Percentiles rank a stretch among this genome's conserved stretches.
These are phyloP conservation scores for Apiotrichum gracile DNA, from an alignment of 1,284 basidiomycete species.

Conservation along the genomic window DNA sequence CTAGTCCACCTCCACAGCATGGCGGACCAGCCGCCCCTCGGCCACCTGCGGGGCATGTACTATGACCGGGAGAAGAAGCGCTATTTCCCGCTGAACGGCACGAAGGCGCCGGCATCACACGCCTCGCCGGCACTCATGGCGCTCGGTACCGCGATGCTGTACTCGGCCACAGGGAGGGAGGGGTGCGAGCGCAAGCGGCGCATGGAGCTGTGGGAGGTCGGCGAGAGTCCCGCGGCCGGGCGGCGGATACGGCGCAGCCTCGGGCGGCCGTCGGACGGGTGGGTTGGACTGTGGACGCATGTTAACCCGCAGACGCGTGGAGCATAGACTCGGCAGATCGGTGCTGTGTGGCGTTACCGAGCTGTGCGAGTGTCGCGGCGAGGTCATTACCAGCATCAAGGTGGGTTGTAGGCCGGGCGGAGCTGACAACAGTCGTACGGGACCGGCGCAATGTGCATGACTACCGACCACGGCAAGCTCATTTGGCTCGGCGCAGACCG, in stretches of 20 bases:
- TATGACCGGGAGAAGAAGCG: constrained; percentile 32
- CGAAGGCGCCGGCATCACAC: neutral
- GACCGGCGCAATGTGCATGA: constrained; percentile 9
- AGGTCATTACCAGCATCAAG: constrained; percentile 27
- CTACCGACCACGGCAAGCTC: constrained; percentile 38
- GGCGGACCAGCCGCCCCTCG: constrained; percentile 22
- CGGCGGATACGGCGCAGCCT: neutral
- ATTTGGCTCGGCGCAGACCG: constrained; percentile 17
- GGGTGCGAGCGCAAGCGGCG: neutral
- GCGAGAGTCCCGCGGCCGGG: neutral
- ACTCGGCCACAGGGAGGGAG: no score
- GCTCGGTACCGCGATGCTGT: neutral
- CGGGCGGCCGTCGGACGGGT: neutral
- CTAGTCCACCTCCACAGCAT: no score
- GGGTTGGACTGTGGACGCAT: no score
- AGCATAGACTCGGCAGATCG: neutral
- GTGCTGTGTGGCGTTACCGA: neutral
- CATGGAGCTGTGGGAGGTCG: neutral
- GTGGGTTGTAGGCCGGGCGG: constrained; percentile 12
- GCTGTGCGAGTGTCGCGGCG: constrained; percentile 25
- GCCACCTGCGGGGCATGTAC: constrained; percentile 36
- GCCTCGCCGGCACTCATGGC: neutral
- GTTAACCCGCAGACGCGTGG: no score
- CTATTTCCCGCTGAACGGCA: constrained; percentile 30
- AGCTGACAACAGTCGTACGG: neutral